phyloP scores from a whole-genome alignment of 768 basidiomycete genomes.

The Sistotremastrum suecicum region DNA sequence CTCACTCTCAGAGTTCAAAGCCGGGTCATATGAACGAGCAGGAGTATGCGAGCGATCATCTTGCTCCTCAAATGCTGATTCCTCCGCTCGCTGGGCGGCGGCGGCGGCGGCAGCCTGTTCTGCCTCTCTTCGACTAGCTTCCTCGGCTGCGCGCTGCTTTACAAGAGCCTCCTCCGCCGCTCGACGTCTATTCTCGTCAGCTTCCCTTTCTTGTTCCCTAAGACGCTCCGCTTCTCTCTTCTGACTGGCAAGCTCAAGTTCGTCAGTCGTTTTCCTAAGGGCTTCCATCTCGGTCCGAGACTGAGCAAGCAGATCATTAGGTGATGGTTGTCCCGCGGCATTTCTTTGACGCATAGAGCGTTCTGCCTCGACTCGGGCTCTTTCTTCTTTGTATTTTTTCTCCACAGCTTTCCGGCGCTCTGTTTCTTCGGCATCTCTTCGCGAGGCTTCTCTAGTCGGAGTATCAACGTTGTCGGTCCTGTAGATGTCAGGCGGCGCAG shows the following conservation, averaged over 20 bases:
- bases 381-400: too few species aligned
- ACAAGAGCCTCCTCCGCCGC: slow-evolving; percentile 9
- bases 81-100: background rate
- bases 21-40: background rate
- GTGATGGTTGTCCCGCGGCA: too few species aligned
- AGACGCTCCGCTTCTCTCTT: slow-evolving; percentile 7
- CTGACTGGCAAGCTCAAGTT: slow-evolving; percentile 4
- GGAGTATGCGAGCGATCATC: background rate
- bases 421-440: background rate
- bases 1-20: slow-evolving; percentile 1
- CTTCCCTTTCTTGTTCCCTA: slow-evolving; percentile 7
- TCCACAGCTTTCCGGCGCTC: background rate
- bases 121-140: slow-evolving; percentile 9
- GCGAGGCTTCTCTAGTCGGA: too few species aligned
- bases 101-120: slow-evolving; percentile 10
- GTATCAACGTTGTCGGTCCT: too few species aligned
- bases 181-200: slow-evolving; percentile 8
- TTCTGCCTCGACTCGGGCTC: too few species aligned
- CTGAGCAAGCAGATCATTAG: too few species aligned
- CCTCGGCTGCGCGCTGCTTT: slow-evolving; percentile 10
- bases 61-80: slow-evolving; percentile 6
- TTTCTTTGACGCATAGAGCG: too few species aligned
- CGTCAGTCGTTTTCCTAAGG: background rate
- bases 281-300: too few species aligned
- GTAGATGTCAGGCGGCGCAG: too few species aligned